Evolutionary conservation across 208 protist species (phyloP), one percentile per base, ranked within the genome.

Genomic region (Leishmania guyanensis): DNA sequence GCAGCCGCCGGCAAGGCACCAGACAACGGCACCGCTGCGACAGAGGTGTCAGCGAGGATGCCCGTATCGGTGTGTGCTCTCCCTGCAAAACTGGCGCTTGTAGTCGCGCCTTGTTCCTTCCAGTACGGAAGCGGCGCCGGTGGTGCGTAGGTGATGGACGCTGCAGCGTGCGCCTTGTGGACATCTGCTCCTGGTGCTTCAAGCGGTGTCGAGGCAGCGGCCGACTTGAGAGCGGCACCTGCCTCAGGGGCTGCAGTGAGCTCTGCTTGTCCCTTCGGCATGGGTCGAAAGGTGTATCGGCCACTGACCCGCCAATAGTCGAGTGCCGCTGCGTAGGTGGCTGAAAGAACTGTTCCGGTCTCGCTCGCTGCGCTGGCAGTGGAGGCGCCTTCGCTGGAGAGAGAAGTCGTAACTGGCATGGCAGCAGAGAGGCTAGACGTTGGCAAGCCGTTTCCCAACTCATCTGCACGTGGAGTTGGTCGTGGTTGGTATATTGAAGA

Each of bases 231-330:
- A 60, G 46, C 71, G 10, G 50, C 14, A 60, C 5, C 50, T 0
- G n/a, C 71, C 50, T 16, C 51, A 12, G 29, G 4, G 10, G 16
- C 26, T 36, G 26, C 12, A 20, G 50, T 62, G 3, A 9, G n/a
- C 26, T 29, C 50, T 14, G 6, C 50, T 60, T 56, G 9, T 9
- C 29, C 50, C 29, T 12, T 39, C 50, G 46, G 26, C 1, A 8
- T 36, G 5, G 71, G 16, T 60, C 50, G 48, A 0, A 66, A 29
- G 8, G 39, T 17, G 29, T 29, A 62, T 6, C 56, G 46, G 6
- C 76, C 58, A 43, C 29, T 16, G 5, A 51, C 48, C 8, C 60
- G 76, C 81, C 81, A 85, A 68, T 54, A 85, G 8, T 80, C 71
- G 0, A 85, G 22, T 0, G 50, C 48, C 0, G 81, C 77, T 39